Evolutionary conservation across 257 asterid genomes (phyloP), one percentile per base, ranked within the genome.

Genomic region (Rauvolfia tetraphylla): DNA sequence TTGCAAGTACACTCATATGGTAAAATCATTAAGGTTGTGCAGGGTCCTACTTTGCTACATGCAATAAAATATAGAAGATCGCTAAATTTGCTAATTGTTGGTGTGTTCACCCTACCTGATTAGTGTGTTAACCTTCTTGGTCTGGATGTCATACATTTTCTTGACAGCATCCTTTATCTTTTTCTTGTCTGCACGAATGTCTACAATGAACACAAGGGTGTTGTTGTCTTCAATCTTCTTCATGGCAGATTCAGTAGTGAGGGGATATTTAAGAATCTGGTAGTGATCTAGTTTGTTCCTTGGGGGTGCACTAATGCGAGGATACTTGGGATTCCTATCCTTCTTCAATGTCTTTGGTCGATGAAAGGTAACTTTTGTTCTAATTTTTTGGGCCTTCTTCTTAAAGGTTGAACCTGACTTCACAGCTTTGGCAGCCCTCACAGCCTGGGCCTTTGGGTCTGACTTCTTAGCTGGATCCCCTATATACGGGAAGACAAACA

Each of bases 121-220:
- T 73, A 83, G 70, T 2, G 86, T 80, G 51, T 83, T 83, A 41
- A 83, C 84, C 75, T 83, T 83, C 77, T 83, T 80, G 27, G 86
- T 80, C 80, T 80, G 84, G 61, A 83, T 83, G 62, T 80, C 86
- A 1, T 83, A 83, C 86, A 83, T 83, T 74, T 83, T 77, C 78
- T 80, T 80, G 62, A 80, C 86, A 0, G 86, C 86, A 74, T 75
- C 84, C 67, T 83, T 83, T 36, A 83, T 80, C 66, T 83, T 83
- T 83, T 79, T 83, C 79, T 83, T 83, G 27, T 79, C 83, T 25
- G 83, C 86, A 73, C 83, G 86, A 34, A 83, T 83, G 74, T 83
- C 86, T 39, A 83, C 86, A 49, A 83, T 79, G 77, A 83, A 83
- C 51, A 83, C 86, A 72, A 83, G 70, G 49, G 86, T 83, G 63